phyloP scores from a whole-genome alignment of 805 yeast genomes.

The Cyberlindnera nakhonratchasimensis region DNA sequence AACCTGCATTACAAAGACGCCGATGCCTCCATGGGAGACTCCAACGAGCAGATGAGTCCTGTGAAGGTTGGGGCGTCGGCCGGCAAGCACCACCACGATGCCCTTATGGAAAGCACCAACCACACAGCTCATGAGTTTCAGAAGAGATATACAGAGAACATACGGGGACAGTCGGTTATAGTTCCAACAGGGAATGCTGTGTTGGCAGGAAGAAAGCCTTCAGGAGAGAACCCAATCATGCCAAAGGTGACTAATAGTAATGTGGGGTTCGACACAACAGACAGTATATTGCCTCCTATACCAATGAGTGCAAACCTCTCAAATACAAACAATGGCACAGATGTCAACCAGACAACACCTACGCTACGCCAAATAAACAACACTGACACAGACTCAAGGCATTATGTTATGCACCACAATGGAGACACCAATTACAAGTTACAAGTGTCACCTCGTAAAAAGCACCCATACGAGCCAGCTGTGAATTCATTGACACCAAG shows the following conservation, averaged over 20 bases:
- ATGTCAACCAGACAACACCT: slow-evolving; percentile 28
- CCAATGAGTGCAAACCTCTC: slow-evolving; percentile 25
- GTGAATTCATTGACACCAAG: slow-evolving; percentile 26
- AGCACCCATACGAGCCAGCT: slow-evolving; percentile 13
- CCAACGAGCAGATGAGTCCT: slow-evolving; percentile 29
- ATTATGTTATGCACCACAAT: slow-evolving; percentile 23
- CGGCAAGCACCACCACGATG: slow-evolving; percentile 14
- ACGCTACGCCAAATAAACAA: slow-evolving; percentile 18
- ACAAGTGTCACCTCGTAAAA: slow-evolving; percentile 26
- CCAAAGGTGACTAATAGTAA: slow-evolving; percentile 19
- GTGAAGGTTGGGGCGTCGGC: slow-evolving; percentile 21
- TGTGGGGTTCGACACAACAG: slow-evolving; percentile 28
- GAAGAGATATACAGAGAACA: slow-evolving; percentile 14
- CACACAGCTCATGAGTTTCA: slow-evolving; percentile 20
- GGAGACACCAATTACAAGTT: slow-evolving; percentile 25
- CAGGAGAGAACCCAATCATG: slow-evolving; percentile 27
- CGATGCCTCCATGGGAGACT: slow-evolving; percentile 14
- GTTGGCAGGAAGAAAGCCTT: neutral
- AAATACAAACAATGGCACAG: slow-evolving; percentile 26
- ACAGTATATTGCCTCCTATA: slow-evolving; percentile 26
- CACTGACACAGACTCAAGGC: slow-evolving; percentile 15
- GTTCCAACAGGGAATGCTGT: neutral
- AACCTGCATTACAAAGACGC: neutral
- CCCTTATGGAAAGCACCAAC: slow-evolving; percentile 24
- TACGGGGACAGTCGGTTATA: slow-evolving; percentile 3